Base-by-base conservation (phyloP, 495 filamentous ascomycete species). In the Penicillium egyptiacum region DNA sequence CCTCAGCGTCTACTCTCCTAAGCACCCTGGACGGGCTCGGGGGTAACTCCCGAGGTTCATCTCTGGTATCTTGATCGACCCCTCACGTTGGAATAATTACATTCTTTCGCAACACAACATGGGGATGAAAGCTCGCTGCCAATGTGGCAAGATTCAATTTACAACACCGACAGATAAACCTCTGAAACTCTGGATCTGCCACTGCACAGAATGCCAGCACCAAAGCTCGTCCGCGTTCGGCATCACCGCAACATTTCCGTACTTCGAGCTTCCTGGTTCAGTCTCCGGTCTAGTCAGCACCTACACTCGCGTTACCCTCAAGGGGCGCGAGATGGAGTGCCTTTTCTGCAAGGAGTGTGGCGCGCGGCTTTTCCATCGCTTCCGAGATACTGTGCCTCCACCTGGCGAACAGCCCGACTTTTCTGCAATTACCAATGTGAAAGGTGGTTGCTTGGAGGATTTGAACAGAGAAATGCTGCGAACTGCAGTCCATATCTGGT, bases 201-300 rank as follows among this genome's bases (percentile, higher is more conserved):
- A 89, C 72, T 89, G 86, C 68, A 67, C 74, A 37, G 79, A 86
- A 59, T 89, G 86, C 68, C 83, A 81, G 28, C 79, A 81, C 53
- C 86, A 89, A 71, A 81, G 85, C 46, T 78, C 81, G 50, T 84
- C 83, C 16, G 84, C 86, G n/a, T 87, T 86, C 63, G 86, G 86
- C 25, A 80, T 83, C 48, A 83, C 81, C 25, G 86, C 86, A 52
- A 84, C 86, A 60, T 89, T 89, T 64, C 86, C 85, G 7, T 67
- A 69, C 14, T 88, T 88, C 48, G 61, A 73, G 19, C 67, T 87
- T 39, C 81, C 73, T 0, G 56, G 58, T 10, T 58, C 70, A 12
- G 49, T 45, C 68, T 73, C 33, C 58, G 77, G 51, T 69, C 74
- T 39, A 72, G 76, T 51, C 55, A 71, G 52, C 70, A 75, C 14